phyloP scores from a whole-genome alignment of 805 yeast species.

The Candida incommunis region DNA sequence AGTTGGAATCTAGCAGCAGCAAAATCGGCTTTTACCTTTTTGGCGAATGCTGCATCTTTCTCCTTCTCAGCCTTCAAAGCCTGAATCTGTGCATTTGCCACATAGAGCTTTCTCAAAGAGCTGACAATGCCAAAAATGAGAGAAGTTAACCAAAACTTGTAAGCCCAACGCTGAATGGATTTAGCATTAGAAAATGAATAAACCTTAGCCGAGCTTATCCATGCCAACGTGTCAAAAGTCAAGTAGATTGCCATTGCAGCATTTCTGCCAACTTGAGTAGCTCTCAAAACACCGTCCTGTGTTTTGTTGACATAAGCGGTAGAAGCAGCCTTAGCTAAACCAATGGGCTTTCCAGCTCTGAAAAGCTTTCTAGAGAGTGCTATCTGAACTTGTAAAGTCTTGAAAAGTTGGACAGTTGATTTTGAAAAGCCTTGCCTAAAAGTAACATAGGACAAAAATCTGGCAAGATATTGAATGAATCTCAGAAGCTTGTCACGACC shows the following conservation, averaged over 20 bases:
- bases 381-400: conserved; percentile 45
- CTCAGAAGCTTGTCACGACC: conserved; percentile 77
- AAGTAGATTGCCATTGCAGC: conserved; percentile 22
- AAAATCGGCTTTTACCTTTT: conserved; percentile 30
- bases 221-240: conserved; percentile 20
- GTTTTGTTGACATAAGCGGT: conserved; percentile 58
- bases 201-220: conserved; percentile 18
- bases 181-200: conserved; percentile 20
- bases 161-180: conserved; percentile 34
- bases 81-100: conserved; percentile 24
- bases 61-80: conserved; percentile 27
- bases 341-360: conserved; percentile 69
- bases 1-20: conserved; percentile 44
- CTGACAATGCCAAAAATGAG: conserved; percentile 47
- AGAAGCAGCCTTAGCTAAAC: conserved; percentile 53
- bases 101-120: conserved; percentile 40
- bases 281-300: conserved; percentile 40
- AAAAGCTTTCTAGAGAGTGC: conserved; percentile 68
- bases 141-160: conserved; percentile 67
- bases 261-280: conserved; percentile 24
- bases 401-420: conserved; percentile 34
- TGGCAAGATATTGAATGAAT: conserved; percentile 62
- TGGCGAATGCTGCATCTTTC: conserved; percentile 22
- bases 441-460: conserved; percentile 54
- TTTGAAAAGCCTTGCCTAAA: conserved; percentile 39